Conservation (phyloP, 768 basidiomycete genomes). For the Rhodocollybia butyracea region DNA sequence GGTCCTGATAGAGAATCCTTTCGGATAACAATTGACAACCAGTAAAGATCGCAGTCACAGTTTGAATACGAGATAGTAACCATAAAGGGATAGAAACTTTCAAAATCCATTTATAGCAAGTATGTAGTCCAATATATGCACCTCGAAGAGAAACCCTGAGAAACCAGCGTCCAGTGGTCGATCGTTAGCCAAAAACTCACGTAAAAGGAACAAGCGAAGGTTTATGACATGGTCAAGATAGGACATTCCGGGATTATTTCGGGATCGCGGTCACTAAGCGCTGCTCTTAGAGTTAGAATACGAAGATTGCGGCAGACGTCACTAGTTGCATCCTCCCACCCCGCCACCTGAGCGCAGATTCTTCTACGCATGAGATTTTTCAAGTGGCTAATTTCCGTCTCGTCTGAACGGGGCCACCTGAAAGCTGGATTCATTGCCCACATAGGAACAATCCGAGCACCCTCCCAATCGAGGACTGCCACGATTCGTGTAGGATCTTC, state of each 20-base stretch:
- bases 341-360: background rate
- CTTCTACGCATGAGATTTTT: constrained; percentile 1
- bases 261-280: constrained; percentile 3
- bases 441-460: constrained; percentile 6
- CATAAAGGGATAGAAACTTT: too few species aligned
- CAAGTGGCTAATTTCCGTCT: constrained; percentile 3
- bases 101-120: too few species aligned
- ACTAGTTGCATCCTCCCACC: constrained; percentile 1
- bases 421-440: constrained; percentile 7
- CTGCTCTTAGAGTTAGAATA: background rate
- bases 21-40: too few species aligned
- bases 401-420: constrained; percentile 4
- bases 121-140: too few species aligned
- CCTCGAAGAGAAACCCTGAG: too few species aligned
- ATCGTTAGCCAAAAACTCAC: too few species aligned
- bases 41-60: too few species aligned
- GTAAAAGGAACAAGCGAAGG: too few species aligned
- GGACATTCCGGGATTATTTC: background rate
- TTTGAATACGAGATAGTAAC: too few species aligned
- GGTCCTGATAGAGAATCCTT: too few species aligned
- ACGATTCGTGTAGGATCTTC: background rate
- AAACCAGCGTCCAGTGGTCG: too few species aligned
- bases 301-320: constrained; percentile 2
- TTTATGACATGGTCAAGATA: too few species aligned
- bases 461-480: constrained; percentile 6